phyloP scores from a whole-genome alignment of 225 moss, liverwort and hornwort genomes.

The Rhytidiadelphus loreus region DNA sequence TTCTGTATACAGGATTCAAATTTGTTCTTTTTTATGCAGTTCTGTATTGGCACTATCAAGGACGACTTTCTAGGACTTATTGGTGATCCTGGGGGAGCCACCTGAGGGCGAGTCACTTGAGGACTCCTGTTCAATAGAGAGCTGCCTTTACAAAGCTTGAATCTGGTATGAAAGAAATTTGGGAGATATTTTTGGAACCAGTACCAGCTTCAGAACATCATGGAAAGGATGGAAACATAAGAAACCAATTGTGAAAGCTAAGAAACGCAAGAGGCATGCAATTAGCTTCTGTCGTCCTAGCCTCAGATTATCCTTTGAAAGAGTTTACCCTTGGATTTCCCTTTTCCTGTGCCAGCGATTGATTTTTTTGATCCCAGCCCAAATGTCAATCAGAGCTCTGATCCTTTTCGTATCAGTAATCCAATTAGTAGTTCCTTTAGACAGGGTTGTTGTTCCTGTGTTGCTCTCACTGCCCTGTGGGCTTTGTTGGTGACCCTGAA shows the following conservation, averaged over 20 bases:
- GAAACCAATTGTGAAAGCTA: neutral
- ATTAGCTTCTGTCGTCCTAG: neutral
- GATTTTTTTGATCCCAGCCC: neutral
- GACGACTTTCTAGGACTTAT: slow-evolving; percentile 83
- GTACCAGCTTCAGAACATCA: neutral
- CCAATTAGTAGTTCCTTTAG: neutral
- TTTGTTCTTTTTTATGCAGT: slow-evolving; percentile 15
- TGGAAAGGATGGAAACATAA: neutral
- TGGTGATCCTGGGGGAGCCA: slow-evolving; percentile 68
- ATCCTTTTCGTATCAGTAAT: neutral
- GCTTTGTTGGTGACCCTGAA: neutral
- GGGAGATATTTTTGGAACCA: neutral
- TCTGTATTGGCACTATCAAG: slow-evolving; percentile 86
- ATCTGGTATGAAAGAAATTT: neutral
- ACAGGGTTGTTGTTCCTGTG: neutral
- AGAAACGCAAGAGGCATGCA: neutral
- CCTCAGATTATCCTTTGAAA: neutral
- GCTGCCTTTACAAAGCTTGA: neutral
- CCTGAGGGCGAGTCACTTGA: neutral
- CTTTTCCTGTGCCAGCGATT: neutral
- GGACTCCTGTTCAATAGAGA: neutral
- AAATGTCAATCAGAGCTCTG: neutral
- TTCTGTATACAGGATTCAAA: neutral
- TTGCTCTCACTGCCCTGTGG: neutral
- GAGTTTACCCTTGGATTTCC: neutral